Base-by-base conservation (phyloP, 108 stramenopile genomes). In the Heterococcus sp. region DNA sequence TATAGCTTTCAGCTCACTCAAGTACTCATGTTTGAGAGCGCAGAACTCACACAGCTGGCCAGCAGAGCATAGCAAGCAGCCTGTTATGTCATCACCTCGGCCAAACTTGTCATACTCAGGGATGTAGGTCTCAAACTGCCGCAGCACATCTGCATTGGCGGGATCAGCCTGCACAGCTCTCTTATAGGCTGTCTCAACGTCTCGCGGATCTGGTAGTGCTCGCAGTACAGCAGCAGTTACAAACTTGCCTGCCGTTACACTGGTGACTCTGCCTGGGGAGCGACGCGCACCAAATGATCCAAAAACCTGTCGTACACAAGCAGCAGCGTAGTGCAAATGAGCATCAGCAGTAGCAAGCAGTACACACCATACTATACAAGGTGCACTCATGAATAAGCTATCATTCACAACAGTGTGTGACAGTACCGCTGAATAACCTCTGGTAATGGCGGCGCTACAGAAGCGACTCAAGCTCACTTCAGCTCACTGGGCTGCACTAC, bases 61-160 rank as follows among this genome's bases (percentile, higher is more conserved):
- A 0, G 78, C 88, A 3, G 69, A 75, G 39, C 87, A 87, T 35
- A 87, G 40, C 29, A 69, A 2, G 39, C 87, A 87, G 66, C 73
- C 73, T 64, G 58, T 33, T 68, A 70, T 74, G 69, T 40, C 71
- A 34, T 86, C 87, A 2, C 87, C 87, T 0, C 86, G 27, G 0
- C 88, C 88, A 37, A 63, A 71, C 65, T 86, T 85, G 72, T 87
- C 88, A 37, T 89, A 89, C 67, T 83, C 87, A 8, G 83, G 69
- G 11, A 81, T 75, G 58, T 72, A 91, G 38, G 88, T 88, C 37
- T 85, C 85, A 39, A 82, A 78, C 72, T 91, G 87, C 71, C 90
- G 39, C 32, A 91, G 58, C 31, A 91, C 79, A 31, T 90, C 88
- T 1, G 89, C 88, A 66, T 88, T 90, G 68, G 27, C 58, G 27